phyloP scores from a whole-genome alignment of 2,329 filamentous ascomycete species.

The Arthroderma uncinatum region DNA sequence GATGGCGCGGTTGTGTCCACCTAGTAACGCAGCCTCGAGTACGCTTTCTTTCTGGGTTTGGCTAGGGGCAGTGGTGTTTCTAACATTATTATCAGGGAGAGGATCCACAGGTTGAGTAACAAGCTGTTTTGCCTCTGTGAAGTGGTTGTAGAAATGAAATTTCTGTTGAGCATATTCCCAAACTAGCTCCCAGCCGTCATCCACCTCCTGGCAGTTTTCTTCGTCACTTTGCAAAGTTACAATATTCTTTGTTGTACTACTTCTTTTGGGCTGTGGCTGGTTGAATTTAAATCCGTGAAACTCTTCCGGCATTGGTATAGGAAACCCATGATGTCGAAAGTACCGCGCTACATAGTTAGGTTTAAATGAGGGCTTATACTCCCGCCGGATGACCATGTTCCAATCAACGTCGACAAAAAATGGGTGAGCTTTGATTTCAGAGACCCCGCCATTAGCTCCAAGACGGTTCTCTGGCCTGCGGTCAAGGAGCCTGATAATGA shows the following conservation, averaged over 20 bases:
- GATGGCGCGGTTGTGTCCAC: slow-evolving; percentile 12
- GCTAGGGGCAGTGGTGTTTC: not conserved
- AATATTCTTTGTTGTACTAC: not conserved
- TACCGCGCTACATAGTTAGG: slow-evolving; percentile 4
- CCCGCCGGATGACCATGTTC: slow-evolving; percentile 7
- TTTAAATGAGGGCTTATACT: slow-evolving; percentile 9
- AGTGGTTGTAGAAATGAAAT: slow-evolving; percentile 11
- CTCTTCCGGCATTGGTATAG: not conserved
- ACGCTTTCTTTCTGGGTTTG: slow-evolving; percentile 9
- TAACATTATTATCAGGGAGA: not conserved
- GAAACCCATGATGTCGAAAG: too few species aligned
- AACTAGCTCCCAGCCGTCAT: slow-evolving; percentile 11
- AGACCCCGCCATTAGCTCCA: slow-evolving; percentile 5
- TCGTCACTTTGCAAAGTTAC: not conserved
- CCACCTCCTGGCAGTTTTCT: too few species aligned
- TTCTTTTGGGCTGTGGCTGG: not conserved
- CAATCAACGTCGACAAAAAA: slow-evolving; percentile 8
- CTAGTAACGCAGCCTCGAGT: slow-evolving; percentile 10
- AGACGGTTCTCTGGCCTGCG: slow-evolving; percentile 5
- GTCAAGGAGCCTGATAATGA: slow-evolving; percentile 8
- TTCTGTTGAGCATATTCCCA: slow-evolving; percentile 8
- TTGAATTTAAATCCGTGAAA: not conserved
- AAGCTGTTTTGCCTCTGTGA: slow-evolving; percentile 7
- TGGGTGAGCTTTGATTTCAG: slow-evolving; percentile 10
- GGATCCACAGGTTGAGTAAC: not conserved